Conservation (phyloP, 306 rosid genomes). For the Mimosa pudica region DNA sequence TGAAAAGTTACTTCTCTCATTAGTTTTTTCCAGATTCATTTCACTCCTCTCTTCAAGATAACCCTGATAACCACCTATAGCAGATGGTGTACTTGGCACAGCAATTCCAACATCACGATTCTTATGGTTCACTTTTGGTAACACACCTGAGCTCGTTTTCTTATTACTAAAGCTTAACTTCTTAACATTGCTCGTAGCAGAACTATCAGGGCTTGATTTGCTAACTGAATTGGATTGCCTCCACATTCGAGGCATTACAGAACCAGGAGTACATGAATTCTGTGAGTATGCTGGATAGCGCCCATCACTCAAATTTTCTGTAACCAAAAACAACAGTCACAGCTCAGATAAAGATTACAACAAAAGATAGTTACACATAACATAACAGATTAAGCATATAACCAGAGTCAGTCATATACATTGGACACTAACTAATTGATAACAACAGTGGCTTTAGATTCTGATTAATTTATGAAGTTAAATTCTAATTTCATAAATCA, state of each 20-base stretch:
- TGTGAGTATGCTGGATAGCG: slow-evolving; percentile 53
- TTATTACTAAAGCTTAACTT: slow-evolving; percentile 52
- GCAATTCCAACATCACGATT: slow-evolving; percentile 65
- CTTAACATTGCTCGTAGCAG: slow-evolving; percentile 56
- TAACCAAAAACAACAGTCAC: slow-evolving; percentile 25
- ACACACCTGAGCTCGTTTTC: slow-evolving; percentile 45
- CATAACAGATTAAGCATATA: slow-evolving; percentile 18
- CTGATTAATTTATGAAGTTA: too few species aligned
- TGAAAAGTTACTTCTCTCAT: slow-evolving; percentile 42
- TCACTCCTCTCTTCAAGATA: slow-evolving; percentile 52
- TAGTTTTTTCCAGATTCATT: slow-evolving; percentile 46
- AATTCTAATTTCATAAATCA: too few species aligned
- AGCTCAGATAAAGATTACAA: slow-evolving; percentile 24
- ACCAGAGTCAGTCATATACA: slow-evolving; percentile 11
- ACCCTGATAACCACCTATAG: slow-evolving; percentile 37
- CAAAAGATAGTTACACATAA: slow-evolving; percentile 26
- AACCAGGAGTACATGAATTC: slow-evolving; percentile 50
- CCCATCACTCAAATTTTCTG: slow-evolving; percentile 72
- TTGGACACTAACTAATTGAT: neutral
- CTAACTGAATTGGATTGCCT: slow-evolving; percentile 43
- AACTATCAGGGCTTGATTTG: slow-evolving; percentile 61
- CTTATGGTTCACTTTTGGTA: slow-evolving; percentile 50
- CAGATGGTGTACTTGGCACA: slow-evolving; percentile 41
- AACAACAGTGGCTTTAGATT: neutral
- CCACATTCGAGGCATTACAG: slow-evolving; percentile 51